Evolutionary conservation across 345 rosid species (phyloP).

Genomic region (Brassica cretica): DNA sequence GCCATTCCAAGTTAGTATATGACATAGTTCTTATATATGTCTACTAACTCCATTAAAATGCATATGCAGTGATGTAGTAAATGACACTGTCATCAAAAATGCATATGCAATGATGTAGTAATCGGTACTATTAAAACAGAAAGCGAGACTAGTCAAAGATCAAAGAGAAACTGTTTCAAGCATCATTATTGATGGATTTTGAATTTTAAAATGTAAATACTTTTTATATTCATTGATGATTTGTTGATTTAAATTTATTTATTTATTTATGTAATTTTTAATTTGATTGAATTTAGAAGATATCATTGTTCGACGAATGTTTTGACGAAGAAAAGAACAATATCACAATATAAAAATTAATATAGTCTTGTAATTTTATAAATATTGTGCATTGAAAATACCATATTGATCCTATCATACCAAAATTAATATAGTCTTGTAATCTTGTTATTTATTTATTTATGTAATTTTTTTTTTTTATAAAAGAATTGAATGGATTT

Average conservation of each 20-base stretch:
- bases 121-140: background rate
- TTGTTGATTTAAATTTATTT: slow-evolving; percentile 3
- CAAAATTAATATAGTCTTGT: background rate
- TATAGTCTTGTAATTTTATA: background rate
- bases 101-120: slow-evolving; percentile 16
- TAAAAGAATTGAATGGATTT: background rate
- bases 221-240: background rate
- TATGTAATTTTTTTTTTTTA: background rate
- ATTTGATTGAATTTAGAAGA: background rate
- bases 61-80: slow-evolving; percentile 21
- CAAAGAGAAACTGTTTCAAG: slow-evolving; percentile 10
- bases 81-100: background rate
- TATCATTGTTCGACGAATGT: background rate
- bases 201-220: background rate
- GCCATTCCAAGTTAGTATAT: background rate
- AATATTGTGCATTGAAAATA: background rate
- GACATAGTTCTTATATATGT: slow-evolving; percentile 13
- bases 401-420: background rate
- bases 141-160: slow-evolving; percentile 24
- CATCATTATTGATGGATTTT: slow-evolving; percentile 11
- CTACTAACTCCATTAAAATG: slow-evolving; percentile 5
- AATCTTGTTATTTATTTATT: no score
- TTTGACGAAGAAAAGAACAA: background rate
- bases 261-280: background rate
- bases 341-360: background rate